A percentile compares a stretch with the other conserved stretches of the same genome.
These are phyloP conservation scores for Xylaria sp. DNA, from an alignment of 2,329 filamentous ascomycete species.

Conservation along the genomic window DNA sequence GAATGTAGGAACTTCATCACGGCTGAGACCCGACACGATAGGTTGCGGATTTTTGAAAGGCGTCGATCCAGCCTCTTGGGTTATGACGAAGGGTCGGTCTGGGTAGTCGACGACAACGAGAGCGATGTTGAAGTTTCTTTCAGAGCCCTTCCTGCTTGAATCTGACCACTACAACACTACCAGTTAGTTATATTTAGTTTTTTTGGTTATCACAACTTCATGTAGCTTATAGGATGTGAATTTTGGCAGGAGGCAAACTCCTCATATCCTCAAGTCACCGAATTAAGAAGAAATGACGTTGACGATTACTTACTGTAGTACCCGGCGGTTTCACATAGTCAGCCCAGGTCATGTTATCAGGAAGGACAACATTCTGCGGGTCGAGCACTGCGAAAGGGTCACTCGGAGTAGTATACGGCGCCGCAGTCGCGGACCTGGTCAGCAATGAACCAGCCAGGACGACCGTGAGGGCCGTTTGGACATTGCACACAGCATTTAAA, in stretches of 20 bases:
- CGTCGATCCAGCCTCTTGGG: constrained; percentile 56
- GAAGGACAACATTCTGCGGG: constrained; percentile 62
- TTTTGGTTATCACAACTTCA: neutral
- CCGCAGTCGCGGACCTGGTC: constrained; percentile 32
- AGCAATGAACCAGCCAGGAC: constrained; percentile 37
- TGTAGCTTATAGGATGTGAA: neutral
- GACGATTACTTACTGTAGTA: constrained; percentile 46
- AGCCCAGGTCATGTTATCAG: constrained; percentile 63
- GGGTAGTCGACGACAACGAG: constrained; percentile 63
- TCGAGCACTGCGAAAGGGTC: constrained; percentile 62
- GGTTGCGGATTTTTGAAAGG: constrained; percentile 62
- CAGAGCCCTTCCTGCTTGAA: constrained; percentile 54
- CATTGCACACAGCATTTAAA: constrained; percentile 20
- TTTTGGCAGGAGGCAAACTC: neutral
- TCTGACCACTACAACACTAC: constrained; percentile 53
- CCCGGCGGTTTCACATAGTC: constrained; percentile 59
- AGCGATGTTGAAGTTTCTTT: constrained; percentile 65
- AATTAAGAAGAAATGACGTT: neutral
- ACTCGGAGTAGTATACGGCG: constrained; percentile 32
- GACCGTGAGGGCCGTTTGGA: constrained; percentile 30
- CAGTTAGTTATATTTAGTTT: neutral
- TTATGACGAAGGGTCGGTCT: constrained; percentile 61
- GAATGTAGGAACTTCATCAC: constrained; percentile 59
- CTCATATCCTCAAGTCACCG: neutral
- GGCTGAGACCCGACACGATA: constrained; percentile 52